Conservation (phyloP, 2,329 filamentous ascomycete genomes). For the Botrytis pseudocinerea region DNA sequence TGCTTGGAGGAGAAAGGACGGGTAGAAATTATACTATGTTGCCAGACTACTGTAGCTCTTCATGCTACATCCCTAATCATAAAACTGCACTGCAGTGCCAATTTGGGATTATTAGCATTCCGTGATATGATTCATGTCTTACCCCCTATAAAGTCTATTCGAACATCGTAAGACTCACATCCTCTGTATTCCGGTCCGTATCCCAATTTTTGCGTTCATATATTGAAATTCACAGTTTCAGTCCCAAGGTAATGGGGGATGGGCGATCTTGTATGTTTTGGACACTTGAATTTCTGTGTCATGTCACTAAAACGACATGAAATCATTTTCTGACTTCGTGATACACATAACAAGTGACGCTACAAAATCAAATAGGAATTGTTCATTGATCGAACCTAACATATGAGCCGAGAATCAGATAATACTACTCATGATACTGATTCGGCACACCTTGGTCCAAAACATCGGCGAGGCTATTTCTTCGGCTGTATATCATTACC, state of each 20-base stretch:
- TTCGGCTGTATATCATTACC: not conserved
- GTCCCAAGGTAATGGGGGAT: not conserved
- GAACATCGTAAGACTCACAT: not conserved
- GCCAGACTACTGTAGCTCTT: not conserved
- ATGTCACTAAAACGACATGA: not conserved
- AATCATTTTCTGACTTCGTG: not conserved
- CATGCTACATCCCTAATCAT: too few species aligned
- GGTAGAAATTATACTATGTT: not conserved
- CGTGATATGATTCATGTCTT: not conserved
- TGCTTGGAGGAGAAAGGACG: not conserved
- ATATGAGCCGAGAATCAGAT: not conserved
- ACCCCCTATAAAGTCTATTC: not conserved
- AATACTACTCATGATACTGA: not conserved
- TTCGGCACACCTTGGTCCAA: not conserved
- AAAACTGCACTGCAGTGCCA: not conserved
- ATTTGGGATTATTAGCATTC: not conserved
- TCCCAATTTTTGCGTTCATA: not conserved
- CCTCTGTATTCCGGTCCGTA: not conserved
- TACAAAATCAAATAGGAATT: not conserved
- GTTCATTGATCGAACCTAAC: not conserved
- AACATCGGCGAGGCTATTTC: not conserved
- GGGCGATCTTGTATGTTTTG: not conserved
- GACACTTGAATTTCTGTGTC: not conserved
- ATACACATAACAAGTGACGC: not conserved
- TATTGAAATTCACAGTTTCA: not conserved